A percentile compares a stretch with the other conserved stretches of the same genome.
phyloP scores from a whole-genome alignment of 73 alveolate genomes.

The Uronychia setigera region DNA sequence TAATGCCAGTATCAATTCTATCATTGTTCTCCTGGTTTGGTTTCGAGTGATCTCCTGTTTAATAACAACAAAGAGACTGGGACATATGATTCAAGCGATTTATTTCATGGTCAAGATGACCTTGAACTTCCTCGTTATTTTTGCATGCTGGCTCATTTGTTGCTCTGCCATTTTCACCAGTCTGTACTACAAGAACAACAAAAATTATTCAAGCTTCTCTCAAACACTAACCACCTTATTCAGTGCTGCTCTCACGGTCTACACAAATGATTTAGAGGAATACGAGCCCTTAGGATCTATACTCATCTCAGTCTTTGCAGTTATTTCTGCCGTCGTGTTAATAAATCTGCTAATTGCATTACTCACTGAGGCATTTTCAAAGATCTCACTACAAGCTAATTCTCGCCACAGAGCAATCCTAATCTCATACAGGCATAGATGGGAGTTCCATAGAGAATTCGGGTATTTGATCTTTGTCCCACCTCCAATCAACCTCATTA shows the following conservation, averaged over 20 bases:
- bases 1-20: slow-evolving; percentile 28
- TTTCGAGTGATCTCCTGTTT: slow-evolving; percentile 40
- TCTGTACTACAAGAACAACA: slow-evolving; percentile 25
- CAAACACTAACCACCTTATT: slow-evolving; percentile 37
- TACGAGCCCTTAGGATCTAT: slow-evolving; percentile 48
- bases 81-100: slow-evolving; percentile 42
- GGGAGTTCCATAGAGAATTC: slow-evolving; percentile 33
- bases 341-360: slow-evolving; percentile 44
- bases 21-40: slow-evolving; percentile 49
- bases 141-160: slow-evolving; percentile 54
- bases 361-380: slow-evolving; percentile 44
- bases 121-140: slow-evolving; percentile 42
- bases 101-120: slow-evolving; percentile 57
- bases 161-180: slow-evolving; percentile 48
- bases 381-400: slow-evolving; percentile 27
- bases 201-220: slow-evolving; percentile 14
- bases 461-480: slow-evolving; percentile 41
- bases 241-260: slow-evolving; percentile 40
- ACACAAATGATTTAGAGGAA: slow-evolving; percentile 29
- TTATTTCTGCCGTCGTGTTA: slow-evolving; percentile 42
- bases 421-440: slow-evolving; percentile 49
- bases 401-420: slow-evolving; percentile 43
- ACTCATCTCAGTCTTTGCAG: slow-evolving; percentile 19
- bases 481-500: slow-evolving; percentile 28
- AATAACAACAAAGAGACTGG: slow-evolving; percentile 35